phyloP scores from a whole-genome alignment of 2,329 filamentous ascomycete species.

The Cladophialophora bantiana region DNA sequence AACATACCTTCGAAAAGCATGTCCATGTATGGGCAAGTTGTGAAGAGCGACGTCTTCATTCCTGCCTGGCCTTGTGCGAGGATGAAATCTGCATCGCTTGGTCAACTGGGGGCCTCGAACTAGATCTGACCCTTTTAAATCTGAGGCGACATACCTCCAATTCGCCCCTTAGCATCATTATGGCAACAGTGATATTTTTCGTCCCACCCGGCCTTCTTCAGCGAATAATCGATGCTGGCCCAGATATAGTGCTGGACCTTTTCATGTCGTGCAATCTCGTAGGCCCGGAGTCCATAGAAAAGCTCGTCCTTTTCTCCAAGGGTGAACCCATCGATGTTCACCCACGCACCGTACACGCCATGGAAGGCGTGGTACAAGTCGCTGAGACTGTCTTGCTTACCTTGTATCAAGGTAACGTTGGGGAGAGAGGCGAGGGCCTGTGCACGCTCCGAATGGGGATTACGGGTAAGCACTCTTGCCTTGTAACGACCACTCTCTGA shows the following conservation, averaged over 20 bases:
- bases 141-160: slow-evolving; percentile 43
- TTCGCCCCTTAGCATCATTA: slow-evolving; percentile 55
- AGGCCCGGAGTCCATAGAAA: slow-evolving; percentile 50
- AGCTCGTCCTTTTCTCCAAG: slow-evolving; percentile 59
- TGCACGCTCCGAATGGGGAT: slow-evolving; percentile 51
- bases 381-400: slow-evolving; percentile 55
- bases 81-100: slow-evolving; percentile 15
- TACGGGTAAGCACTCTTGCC: slow-evolving; percentile 57
- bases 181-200: slow-evolving; percentile 56
- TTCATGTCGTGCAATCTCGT: slow-evolving; percentile 45
- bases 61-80: slow-evolving; percentile 16
- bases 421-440: slow-evolving; percentile 51
- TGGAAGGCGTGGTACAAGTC: slow-evolving; percentile 54
- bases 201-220: slow-evolving; percentile 57
- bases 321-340: slow-evolving; percentile 63
- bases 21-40: slow-evolving; percentile 22
- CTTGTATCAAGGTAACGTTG: slow-evolving; percentile 55
- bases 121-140: no score
- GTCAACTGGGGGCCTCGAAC: not conserved
- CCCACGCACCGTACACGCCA: slow-evolving; percentile 56
- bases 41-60: slow-evolving; percentile 21
- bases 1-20: slow-evolving; percentile 22
- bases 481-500: slow-evolving; percentile 11
- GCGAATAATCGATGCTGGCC: slow-evolving; percentile 57
- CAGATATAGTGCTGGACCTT: slow-evolving; percentile 53